Evolutionary conservation across 2,329 filamentous ascomycete species (phyloP).

Genomic region (Graphilbum fragrans): DNA sequence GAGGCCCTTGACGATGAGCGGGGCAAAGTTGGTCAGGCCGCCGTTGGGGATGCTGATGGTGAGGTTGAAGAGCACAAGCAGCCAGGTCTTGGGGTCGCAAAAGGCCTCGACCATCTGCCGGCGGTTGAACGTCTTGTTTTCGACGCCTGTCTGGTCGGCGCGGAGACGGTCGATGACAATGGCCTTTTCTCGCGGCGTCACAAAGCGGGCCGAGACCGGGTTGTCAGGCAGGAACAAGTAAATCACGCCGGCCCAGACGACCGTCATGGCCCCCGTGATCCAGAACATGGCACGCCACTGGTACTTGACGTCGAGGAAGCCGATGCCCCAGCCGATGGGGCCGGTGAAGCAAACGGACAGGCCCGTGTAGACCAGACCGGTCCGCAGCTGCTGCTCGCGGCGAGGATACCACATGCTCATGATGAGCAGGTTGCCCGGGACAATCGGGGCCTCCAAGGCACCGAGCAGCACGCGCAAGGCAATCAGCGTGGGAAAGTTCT

Average conservation of each 20-base stretch:
- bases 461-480: conserved; percentile 17
- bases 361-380: conserved; percentile 8
- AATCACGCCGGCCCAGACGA: conserved; percentile 26
- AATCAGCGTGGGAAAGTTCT: conserved; percentile 16
- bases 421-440: conserved; percentile 18
- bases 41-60: conserved; percentile 38
- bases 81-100: conserved; percentile 37
- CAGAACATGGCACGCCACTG: conserved; percentile 38
- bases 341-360: conserved; percentile 1
- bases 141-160: conserved; percentile 45
- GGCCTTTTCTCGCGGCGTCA: conserved; percentile 26
- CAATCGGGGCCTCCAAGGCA: conserved; percentile 18
- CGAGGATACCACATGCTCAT: conserved; percentile 19
- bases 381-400: conserved; percentile 14
- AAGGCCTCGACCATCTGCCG: conserved; percentile 40
- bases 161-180: conserved; percentile 39
- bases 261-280: conserved; percentile 31
- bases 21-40: conserved; percentile 41
- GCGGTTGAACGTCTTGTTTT: conserved; percentile 38
- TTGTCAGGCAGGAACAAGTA: conserved; percentile 35
- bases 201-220: conserved; percentile 29
- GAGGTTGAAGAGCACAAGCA: conserved; percentile 34
- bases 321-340: conserved; percentile 1
- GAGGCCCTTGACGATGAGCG: conserved; percentile 37
- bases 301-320: neutral